phyloP scores from a whole-genome alignment of 768 basidiomycete genomes.

The Leccinum incarnatum region DNA sequence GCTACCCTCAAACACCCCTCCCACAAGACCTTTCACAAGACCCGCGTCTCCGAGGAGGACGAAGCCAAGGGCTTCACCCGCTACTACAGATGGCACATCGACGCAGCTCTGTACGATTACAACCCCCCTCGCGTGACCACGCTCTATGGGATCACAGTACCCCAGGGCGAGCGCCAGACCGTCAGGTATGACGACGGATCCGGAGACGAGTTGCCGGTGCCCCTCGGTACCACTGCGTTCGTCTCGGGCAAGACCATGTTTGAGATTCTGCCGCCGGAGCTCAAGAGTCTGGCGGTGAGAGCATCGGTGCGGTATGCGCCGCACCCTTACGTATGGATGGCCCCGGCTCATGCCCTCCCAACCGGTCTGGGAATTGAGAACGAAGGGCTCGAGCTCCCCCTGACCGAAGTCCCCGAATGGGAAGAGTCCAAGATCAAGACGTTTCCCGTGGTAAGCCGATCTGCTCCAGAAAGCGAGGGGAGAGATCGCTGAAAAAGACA shows the following conservation, averaged over 20 bases:
- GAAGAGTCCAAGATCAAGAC: constrained; percentile 71
- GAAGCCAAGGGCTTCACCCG: constrained; percentile 76
- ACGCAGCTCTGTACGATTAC: constrained; percentile 77
- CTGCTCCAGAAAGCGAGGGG: not conserved
- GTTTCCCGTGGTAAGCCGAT: constrained; percentile 54
- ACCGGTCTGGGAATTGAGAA: constrained; percentile 82
- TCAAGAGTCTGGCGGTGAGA: constrained; percentile 81
- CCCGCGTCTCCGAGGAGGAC: constrained; percentile 67
- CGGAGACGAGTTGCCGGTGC: constrained; percentile 77
- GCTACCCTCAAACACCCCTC: constrained; percentile 83
- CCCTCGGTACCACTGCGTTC: constrained; percentile 86
- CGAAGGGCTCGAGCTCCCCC: constrained; percentile 68
- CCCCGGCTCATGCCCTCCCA: constrained; percentile 64
- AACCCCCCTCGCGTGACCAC: constrained; percentile 84
- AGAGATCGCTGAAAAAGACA: not conserved
- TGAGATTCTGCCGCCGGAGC: constrained; percentile 62
- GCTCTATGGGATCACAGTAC: constrained; percentile 75
- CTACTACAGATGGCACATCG: constrained; percentile 93
- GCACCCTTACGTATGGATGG: constrained; percentile 92
- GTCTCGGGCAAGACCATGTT: constrained; percentile 83
- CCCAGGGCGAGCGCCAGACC: constrained; percentile 59
- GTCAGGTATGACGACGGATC: constrained; percentile 85
- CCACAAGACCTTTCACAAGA: constrained; percentile 87
- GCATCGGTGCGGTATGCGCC: constrained; percentile 75
- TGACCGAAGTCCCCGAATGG: constrained; percentile 77